Evolutionary conservation across 2,329 filamentous ascomycete genomes (phyloP).

Genomic region (Proliferodiscus dingleyae): DNA sequence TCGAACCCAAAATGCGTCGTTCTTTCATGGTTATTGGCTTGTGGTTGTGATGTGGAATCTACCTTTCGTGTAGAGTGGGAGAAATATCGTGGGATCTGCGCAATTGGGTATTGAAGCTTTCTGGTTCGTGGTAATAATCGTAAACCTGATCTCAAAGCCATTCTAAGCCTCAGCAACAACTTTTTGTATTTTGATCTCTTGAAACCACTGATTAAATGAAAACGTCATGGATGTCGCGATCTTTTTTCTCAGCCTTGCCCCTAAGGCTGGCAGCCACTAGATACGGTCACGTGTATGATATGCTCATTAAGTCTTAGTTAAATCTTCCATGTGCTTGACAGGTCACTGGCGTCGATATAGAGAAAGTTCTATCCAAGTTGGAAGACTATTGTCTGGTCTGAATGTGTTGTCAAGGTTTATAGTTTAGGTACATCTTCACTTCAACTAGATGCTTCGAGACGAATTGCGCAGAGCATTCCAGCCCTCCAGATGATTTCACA

Average conservation of each 20-base stretch:
- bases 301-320: no score
- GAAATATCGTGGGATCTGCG: slow-evolving; percentile 17
- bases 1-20: slow-evolving; percentile 34
- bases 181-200: background rate
- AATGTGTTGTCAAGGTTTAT: no score
- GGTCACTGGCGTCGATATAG: no score
- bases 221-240: background rate
- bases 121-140: slow-evolving; percentile 19
- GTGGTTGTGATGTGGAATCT: slow-evolving; percentile 14
- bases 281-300: background rate
- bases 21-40: slow-evolving; percentile 24
- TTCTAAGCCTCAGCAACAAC: no score
- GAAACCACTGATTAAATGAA: background rate
- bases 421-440: no score
- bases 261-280: background rate
- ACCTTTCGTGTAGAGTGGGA: slow-evolving; percentile 12
- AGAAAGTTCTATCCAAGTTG: no score
- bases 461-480: no score
- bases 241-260: slow-evolving; percentile 8
- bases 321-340: no score
- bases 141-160: slow-evolving; percentile 23
- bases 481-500: no score
- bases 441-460: no score
- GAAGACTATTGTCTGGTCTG: no score
- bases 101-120: slow-evolving; percentile 14